Evolutionary conservation across 2,329 filamentous ascomycete genomes (phyloP), one percentile per base, ranked within the genome.

Genomic region (Diaporthe caulivora): DNA sequence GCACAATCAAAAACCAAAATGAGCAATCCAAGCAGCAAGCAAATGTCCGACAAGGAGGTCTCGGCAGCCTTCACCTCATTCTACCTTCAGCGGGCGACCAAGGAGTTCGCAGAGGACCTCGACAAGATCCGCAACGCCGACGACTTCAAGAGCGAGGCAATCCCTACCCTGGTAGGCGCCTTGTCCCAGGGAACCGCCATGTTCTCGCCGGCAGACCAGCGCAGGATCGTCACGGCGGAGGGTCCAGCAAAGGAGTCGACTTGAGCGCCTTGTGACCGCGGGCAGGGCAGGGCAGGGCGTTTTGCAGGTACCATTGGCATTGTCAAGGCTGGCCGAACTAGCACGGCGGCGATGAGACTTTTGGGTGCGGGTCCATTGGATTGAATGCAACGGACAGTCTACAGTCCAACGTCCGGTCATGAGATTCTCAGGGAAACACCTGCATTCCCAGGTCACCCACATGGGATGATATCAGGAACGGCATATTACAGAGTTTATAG

Each of bases 41-140:
- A 70, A 71, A 75, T 73, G 54, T 69, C 58, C 2, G 70, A 75
- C 53, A 58, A 77, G 53, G 75, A 79, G 24, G 75, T 80, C 57
- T 76, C 80, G 4, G 60, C 79, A 57, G 83, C 85, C 31, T 94
- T 94, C 82, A 85, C 87, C 11, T 85, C 90, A 13, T 92, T 90
- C 80, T 95, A 95, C 81, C 88, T 95, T 60, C 90, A 92, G 78
- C 90, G 89, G 74, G 85, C 91, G 8, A 94, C 93, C 0, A 85
- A 87, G 67, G 93, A 95, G 80, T 91, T 95, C 72, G 90, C 91
- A 17, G 92, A 94, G 77, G 93, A 95, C 80, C 86, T 95, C 49
- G 91, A 94, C 83, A 90, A 91, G 81, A 86, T 95, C 75, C 90
- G 93, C 76, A 78, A 76, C 51, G 92, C 93, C 13, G 89, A 91